phyloP scores from a whole-genome alignment of 768 basidiomycete species.

The Cystofilobasidium ferigula region DNA sequence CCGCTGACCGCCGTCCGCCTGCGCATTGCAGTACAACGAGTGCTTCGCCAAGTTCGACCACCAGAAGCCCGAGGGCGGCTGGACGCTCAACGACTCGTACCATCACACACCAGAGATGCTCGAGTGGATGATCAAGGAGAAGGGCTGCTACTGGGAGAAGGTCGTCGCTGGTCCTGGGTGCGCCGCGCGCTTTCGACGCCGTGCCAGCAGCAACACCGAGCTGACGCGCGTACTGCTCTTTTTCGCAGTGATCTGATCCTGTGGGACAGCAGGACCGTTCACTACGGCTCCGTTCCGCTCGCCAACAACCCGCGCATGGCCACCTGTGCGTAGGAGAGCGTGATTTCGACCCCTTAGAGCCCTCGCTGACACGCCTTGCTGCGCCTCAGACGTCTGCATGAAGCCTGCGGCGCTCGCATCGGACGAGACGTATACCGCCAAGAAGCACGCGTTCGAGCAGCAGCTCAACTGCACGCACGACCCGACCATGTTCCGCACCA shows the following conservation, averaged over 20 bases:
- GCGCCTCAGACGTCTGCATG: conserved; percentile 17
- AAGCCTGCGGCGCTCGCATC: conserved; percentile 19
- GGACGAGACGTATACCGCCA: background rate
- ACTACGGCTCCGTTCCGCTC: conserved; percentile 32
- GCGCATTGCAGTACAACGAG: conserved; percentile 31
- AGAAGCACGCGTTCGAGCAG: conserved; percentile 12
- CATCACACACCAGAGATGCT: conserved; percentile 30
- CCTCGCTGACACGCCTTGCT: background rate
- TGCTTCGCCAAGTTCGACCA: conserved; percentile 36
- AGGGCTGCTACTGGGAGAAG: conserved; percentile 38
- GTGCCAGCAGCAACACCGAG: too few species aligned
- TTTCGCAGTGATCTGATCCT: conserved; percentile 36
- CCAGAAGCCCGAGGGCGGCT: conserved; percentile 29
- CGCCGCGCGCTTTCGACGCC: too few species aligned
- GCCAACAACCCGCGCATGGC: conserved; percentile 30
- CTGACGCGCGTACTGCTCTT: too few species aligned
- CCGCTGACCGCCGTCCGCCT: background rate
- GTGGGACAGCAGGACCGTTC: conserved; percentile 32
- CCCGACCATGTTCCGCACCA: conserved; percentile 10
- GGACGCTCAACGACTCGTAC: conserved; percentile 29
- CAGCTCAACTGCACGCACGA: conserved; percentile 16
- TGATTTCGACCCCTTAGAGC: background rate
- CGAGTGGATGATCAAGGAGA: conserved; percentile 37
- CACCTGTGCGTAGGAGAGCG: conserved; percentile 25
- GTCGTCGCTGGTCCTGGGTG: conserved; percentile 35